Conservation (phyloP, 2,329 filamentous ascomycete genomes). For the Fusarium tanahbumbuense region DNA sequence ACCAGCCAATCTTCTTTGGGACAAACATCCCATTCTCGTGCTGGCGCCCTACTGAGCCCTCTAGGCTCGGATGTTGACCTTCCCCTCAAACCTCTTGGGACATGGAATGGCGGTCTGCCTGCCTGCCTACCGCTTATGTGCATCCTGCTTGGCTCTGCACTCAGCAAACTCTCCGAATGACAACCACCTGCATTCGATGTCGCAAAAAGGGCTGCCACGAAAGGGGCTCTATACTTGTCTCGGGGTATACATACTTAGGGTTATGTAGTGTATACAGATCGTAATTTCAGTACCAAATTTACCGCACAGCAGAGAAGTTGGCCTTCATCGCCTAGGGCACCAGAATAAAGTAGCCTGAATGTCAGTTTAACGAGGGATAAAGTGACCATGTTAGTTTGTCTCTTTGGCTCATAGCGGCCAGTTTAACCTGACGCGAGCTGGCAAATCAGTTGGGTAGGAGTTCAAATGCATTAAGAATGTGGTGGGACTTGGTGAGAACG, state of each 20-base stretch:
- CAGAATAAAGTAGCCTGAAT: not conserved
- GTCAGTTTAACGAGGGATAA: not conserved
- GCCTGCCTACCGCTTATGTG: not conserved
- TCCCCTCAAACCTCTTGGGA: not conserved
- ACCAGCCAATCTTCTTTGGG: not conserved
- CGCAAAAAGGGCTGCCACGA: not conserved
- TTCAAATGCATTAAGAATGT: not conserved
- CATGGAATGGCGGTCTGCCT: conserved; percentile 26
- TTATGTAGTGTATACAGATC: not conserved
- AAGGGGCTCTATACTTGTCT: not conserved
- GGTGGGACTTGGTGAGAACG: not conserved
- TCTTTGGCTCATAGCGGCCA: not conserved
- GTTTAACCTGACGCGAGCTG: not conserved
- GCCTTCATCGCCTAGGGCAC: not conserved
- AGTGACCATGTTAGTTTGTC: not conserved
- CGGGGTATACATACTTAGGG: not conserved
- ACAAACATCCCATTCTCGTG: not conserved
- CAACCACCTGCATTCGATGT: not conserved
- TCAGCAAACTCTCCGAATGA: conserved; percentile 4
- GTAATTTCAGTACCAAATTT: not conserved
- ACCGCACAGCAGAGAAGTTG: not conserved
- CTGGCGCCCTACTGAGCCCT: not conserved
- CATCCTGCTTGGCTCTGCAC: not conserved
- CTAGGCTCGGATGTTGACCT: not conserved
- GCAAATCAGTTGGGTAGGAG: not conserved